phyloP scores from a whole-genome alignment of 106 monocot species.

The Posidonia australis region DNA sequence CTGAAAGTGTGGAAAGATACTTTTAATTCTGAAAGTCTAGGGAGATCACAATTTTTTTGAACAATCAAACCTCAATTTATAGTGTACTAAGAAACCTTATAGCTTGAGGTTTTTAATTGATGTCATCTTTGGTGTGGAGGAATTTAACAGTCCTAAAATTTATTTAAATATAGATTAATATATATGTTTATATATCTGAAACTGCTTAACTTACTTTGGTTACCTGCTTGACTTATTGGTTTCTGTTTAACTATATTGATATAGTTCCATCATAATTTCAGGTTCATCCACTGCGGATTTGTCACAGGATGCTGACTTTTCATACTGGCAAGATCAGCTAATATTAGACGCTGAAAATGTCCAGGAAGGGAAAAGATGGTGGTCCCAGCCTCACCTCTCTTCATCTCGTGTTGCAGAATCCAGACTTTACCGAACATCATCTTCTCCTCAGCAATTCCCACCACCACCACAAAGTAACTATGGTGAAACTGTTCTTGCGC shows the following conservation, averaged over 20 bases:
- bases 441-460: conserved; percentile 35
- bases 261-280: conserved; percentile 1
- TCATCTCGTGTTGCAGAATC: conserved; percentile 8
- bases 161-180: not conserved
- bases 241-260: conserved; percentile 2
- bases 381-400: conserved; percentile 23
- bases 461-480: not conserved
- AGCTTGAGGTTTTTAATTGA: no score
- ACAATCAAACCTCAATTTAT: no score
- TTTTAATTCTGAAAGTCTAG: no score
- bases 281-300: conserved; percentile 37
- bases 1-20: no score
- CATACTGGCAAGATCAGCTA: conserved; percentile 23
- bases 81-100: no score
- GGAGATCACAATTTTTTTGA: no score
- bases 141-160: no score
- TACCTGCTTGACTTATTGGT: not conserved
- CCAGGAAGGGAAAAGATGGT: conserved; percentile 31
- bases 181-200: not conserved
- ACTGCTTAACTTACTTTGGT: not conserved
- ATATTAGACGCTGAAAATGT: conserved; percentile 26
- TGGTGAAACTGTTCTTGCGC: conserved; percentile 18
- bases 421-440: conserved; percentile 27
- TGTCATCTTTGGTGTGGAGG: no score
- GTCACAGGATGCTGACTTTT: conserved; percentile 22